Base-by-base conservation (phyloP, 768 basidiomycete species). In the Amanita jacksonii region DNA sequence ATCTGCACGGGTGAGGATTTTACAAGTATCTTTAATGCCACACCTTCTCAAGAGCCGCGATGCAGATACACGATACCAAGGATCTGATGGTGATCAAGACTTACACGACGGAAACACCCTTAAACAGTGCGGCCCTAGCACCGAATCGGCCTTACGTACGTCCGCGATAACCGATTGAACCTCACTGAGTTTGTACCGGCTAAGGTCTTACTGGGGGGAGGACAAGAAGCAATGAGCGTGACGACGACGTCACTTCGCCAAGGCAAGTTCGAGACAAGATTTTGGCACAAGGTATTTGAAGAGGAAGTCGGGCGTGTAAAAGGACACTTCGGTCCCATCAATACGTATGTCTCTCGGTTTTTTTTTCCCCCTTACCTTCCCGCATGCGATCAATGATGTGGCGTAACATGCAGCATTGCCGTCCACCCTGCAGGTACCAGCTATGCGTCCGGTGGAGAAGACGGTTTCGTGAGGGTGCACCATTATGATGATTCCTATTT, bases 301-400 rank as follows among this genome's bases (percentile, higher is more conserved):
- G 92, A 96, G 68, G 94, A 98, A 61, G 85, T 98, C 43, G 92
- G 94, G 13, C 79, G 93, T 8, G 93, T 99, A 33, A 93, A 92
- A 61, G 96, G 96, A 9, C 94, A 98, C 62, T 99, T 98, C 57
- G 90, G 90, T 7, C 90, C 91, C 33, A 81, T 93, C 64, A 93
- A 94, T 64, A 92, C 91, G 92, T 96, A 56, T 53, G 90, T 78
- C 16, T 20, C 30, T 15, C 20, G 23, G n/a, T 19, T 35, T 20
- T 1, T 18, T 32, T 9, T 27, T 24, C 9, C n/a, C n/a, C n/a
- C n/a, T n/a, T n/a, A n/a, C n/a, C n/a, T n/a, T n/a, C n/a, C n/a
- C n/a, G n/a, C n/a, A n/a, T n/a, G n/a, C n/a, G n/a, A n/a, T n/a
- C n/a, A n/a, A n/a, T n/a, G n/a, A n/a, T n/a, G n/a, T n/a, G 47